Evolutionary conservation across 169 alveolate species (phyloP), one percentile per base, ranked within the genome.

Genomic region (Cryptosporidium baileyi): DNA sequence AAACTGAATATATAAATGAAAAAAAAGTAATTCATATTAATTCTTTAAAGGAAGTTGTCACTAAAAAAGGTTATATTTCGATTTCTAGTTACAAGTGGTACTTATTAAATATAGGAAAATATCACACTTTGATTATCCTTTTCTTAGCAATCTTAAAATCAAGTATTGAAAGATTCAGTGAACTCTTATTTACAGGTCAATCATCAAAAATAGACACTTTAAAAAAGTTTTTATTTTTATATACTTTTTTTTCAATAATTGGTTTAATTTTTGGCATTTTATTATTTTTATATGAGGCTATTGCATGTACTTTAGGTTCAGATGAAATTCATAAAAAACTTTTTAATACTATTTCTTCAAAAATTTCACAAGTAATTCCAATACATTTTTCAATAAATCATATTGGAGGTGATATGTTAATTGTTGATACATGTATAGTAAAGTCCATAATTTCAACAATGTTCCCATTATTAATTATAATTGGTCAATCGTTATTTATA

Each of bases 361-460:
- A 38, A 11, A 17, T 26, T 15, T 30, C 67, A 0, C 36, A 54
- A 5, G 13, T 43, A 22, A 40, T 52, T 34, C 85, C 85, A 36
- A 40, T 54, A 54, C 67, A 51, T 41, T 36, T 54, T 5, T 24
- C 43, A 15, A 38, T 74, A 22, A 74, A 57, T 22, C 32, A 67
- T n/a, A 11, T 74, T 22, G 85, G 85, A 34, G 85, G 85, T 1
- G 85, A 74, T 22, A 54, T 74, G 60, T 74, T 52, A 17, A 24
- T 57, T 1, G 19, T 74, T 38, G 85, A 74, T 41, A 74, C 85
- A 9, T 74, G 85, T 54, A 74, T 74, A 19, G 57, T 74, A 36
- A 74, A 74, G 60, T 74, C 85, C 3, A 74, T 74, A 5, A 38
- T 74, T 19, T 54, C 85, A 19, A n/a, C 59, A 15, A 17, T 74